Conservation (phyloP, 2,329 filamentous ascomycete genomes). For the Colletotrichum eleusines region DNA sequence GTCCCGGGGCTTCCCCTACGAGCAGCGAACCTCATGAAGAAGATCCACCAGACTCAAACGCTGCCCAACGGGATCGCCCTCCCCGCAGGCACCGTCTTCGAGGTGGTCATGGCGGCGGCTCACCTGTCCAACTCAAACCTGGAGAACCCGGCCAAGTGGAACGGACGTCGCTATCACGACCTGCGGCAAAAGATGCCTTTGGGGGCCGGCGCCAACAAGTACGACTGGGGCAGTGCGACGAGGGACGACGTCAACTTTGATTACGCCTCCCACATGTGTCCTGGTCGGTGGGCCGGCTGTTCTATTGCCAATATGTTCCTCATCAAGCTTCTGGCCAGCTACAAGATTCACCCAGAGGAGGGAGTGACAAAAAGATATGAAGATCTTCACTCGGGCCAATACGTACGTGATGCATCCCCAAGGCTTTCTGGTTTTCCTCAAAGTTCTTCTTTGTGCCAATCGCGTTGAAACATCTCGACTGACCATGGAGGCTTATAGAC, state of each 20-base stretch:
- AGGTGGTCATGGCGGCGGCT: conserved; percentile 37
- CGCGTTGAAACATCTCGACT: background rate
- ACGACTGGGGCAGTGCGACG: conserved; percentile 32
- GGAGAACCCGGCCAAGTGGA: conserved; percentile 23
- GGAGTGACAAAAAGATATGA: conserved; percentile 27
- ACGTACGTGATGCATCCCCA: conserved; percentile 10
- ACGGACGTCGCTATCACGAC: conserved; percentile 33
- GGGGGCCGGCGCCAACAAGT: conserved; percentile 20
- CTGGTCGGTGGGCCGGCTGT: conserved; percentile 36
- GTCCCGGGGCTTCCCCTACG: background rate
- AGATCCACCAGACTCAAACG: conserved; percentile 34
- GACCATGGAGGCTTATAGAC: background rate
- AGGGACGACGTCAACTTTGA: conserved; percentile 38
- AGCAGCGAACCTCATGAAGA: conserved; percentile 38
- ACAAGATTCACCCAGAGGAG: conserved; percentile 21
- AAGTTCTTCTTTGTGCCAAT: too few species aligned
- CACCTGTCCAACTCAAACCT: conserved; percentile 31
- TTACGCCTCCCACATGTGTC: conserved; percentile 39
- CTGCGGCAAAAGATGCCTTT: conserved; percentile 20
- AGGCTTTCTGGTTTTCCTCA: background rate
- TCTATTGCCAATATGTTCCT: conserved; percentile 41
- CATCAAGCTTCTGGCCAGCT: conserved; percentile 26
- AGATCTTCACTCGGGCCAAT: conserved; percentile 33
- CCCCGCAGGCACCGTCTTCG: conserved; percentile 27
- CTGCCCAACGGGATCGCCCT: conserved; percentile 28